Evolutionary conservation across 306 rosid species (phyloP).

Genomic region (Herpetospermum pedunculosum): DNA sequence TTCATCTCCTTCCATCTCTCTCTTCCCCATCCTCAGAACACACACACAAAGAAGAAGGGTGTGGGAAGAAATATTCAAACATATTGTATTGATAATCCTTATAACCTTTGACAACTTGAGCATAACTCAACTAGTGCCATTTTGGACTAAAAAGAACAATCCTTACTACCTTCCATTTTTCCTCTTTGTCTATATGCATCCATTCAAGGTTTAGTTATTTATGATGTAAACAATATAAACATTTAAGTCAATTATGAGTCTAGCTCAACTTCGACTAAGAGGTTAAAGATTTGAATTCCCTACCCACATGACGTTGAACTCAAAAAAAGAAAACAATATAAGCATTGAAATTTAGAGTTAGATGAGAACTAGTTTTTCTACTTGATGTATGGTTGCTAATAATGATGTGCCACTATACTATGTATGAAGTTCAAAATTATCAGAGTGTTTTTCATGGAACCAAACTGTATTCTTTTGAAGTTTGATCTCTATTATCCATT

Average conservation of each 20-base stretch:
- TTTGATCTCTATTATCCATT: constrained; percentile 7
- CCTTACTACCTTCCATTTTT: background rate
- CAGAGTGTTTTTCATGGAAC: background rate
- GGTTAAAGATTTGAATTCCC: no score
- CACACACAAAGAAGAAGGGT: background rate
- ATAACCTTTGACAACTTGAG: no score
- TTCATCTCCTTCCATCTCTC: background rate
- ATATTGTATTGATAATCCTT: background rate
- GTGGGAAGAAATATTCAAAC: background rate
- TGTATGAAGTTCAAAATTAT: background rate
- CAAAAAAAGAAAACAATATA: background rate
- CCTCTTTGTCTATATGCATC: background rate
- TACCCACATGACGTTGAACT: no score
- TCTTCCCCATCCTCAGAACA: background rate
- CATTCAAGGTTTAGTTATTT: background rate
- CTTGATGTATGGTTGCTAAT: background rate
- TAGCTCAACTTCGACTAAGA: no score
- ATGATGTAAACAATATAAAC: background rate
- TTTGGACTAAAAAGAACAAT: no score
- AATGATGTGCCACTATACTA: background rate
- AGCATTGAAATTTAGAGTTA: background rate
- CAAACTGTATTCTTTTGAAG: background rate
- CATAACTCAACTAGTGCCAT: no score
- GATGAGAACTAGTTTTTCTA: background rate
- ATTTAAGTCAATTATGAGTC: no score